Evolutionary conservation across 2,329 filamentous ascomycete genomes (phyloP).

Genomic region (Fusarium sp.): DNA sequence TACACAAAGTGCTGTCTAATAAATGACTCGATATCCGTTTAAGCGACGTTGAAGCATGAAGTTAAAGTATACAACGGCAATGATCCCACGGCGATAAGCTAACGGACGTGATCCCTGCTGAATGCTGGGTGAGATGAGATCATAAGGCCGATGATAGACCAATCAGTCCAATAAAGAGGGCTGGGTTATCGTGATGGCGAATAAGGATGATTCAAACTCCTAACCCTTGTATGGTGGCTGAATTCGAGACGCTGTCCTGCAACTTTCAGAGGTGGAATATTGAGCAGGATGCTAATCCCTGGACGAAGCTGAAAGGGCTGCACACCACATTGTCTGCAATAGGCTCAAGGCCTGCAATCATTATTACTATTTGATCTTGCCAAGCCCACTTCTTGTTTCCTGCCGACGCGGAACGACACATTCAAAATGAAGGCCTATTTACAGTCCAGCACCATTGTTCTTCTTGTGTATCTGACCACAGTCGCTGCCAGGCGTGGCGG

Average conservation of each 20-base stretch:
- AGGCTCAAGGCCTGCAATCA: too few species aligned
- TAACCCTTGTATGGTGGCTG: background rate
- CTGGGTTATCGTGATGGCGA: background rate
- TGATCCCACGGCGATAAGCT: background rate
- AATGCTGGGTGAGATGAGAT: background rate
- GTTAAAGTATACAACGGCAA: background rate
- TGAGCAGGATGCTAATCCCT: background rate
- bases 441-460: background rate
- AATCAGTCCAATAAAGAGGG: background rate
- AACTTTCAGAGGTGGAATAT: background rate
- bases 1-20: background rate
- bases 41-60: background rate
- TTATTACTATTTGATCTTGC: rapidly evolving
- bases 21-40: background rate
- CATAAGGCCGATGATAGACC: background rate
- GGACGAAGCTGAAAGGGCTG: background rate
- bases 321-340: background rate
- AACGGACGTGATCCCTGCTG: background rate
- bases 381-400: background rate
- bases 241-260: background rate
- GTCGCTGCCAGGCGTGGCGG: background rate
- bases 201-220: background rate
- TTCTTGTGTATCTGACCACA: background rate
- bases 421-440: background rate
- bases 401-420: background rate